phyloP scores from a whole-genome alignment of 257 asterid species.

The Paraleonurus japonicus region DNA sequence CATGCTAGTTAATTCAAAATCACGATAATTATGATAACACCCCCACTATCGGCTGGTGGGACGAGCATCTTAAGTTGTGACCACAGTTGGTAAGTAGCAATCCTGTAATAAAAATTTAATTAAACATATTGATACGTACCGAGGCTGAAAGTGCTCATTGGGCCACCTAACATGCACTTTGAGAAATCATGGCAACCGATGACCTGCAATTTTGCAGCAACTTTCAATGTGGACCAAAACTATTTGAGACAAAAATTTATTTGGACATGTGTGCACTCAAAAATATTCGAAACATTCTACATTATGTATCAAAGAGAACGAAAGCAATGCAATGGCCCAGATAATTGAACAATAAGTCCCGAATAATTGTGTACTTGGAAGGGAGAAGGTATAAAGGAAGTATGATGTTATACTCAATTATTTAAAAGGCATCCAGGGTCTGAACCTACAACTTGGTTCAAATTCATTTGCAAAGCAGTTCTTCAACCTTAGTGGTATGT shows the following conservation, averaged over 20 bases:
- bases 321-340: neutral
- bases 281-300: neutral
- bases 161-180: slow-evolving; percentile 29
- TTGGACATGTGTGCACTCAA: neutral
- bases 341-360: neutral
- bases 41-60: no score
- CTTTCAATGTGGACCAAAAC: neutral
- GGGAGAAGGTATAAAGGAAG: neutral
- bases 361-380: neutral
- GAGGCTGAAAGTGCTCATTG: slow-evolving; percentile 26
- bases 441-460: no score
- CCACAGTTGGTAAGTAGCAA: no score
- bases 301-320: neutral
- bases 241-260: neutral
- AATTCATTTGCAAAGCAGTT: neutral
- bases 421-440: no score
- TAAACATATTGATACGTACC: slow-evolving; percentile 11
- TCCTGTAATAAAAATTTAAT: no score
- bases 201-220: slow-evolving; percentile 33
- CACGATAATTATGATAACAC: no score
- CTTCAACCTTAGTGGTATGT: neutral
- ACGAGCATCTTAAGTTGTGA: no score
- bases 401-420: neutral
- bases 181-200: slow-evolving; percentile 16
- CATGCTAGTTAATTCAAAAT: no score